Conservation (phyloP, 2,329 filamentous ascomycete genomes). For the Microascus cirrosus region DNA sequence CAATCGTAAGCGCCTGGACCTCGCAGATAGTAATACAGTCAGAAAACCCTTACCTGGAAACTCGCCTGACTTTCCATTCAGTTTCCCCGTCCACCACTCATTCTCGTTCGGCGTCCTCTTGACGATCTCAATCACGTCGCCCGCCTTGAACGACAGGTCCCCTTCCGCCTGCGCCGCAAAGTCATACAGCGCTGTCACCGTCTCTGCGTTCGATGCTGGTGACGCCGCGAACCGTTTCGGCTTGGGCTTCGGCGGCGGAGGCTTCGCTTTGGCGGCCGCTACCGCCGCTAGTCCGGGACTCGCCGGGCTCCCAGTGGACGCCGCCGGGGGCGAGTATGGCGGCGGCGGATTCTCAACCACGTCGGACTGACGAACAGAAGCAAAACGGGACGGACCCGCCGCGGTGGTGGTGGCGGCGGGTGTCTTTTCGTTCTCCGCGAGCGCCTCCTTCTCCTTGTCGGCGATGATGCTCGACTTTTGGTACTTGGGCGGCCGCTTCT, state of each 20-base stretch:
- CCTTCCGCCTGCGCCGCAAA: constrained; percentile 93
- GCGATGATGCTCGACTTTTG: constrained; percentile 9
- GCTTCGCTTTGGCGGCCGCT: constrained; percentile 51
- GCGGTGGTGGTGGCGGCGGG: constrained; percentile 42
- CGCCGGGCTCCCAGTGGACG: constrained; percentile 9
- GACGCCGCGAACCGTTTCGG: constrained; percentile 59
- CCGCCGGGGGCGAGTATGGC: constrained; percentile 48
- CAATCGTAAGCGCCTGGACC: background rate
- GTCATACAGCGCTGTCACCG: constrained; percentile 84
- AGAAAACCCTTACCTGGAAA: constrained; percentile 66
- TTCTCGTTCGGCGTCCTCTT: constrained; percentile 79
- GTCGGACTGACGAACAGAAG: constrained; percentile 26
- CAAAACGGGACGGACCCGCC: constrained; percentile 17
- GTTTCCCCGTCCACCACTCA: constrained; percentile 89
- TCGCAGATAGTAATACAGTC: background rate
- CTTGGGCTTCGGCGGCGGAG: constrained; percentile 66
- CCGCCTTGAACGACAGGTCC: constrained; percentile 80
- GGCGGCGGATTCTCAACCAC: constrained; percentile 52
- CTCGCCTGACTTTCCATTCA: constrained; percentile 73
- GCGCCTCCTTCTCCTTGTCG: constrained; percentile 27
- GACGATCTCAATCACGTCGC: constrained; percentile 84
- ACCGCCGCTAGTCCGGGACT: constrained; percentile 31
- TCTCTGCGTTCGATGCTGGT: constrained; percentile 55
- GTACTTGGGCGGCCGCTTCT: constrained; percentile 48
- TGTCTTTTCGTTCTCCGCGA: constrained; percentile 33